These are phyloP conservation scores for Plasmodium malariae DNA, from an alignment of 169 alveolate species.

Conservation along the genomic window DNA sequence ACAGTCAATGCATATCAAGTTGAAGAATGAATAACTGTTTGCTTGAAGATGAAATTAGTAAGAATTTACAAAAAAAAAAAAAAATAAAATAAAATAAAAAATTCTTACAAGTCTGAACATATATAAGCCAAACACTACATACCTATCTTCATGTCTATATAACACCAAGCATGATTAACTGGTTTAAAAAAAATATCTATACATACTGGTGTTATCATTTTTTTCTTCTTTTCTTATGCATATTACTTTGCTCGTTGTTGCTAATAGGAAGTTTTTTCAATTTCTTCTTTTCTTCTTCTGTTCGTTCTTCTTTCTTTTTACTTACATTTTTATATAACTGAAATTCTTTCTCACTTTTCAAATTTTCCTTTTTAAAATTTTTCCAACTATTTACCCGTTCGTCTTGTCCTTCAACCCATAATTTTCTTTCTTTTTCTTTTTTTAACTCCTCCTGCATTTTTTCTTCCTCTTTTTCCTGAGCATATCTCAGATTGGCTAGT, in stretches of 20 bases:
- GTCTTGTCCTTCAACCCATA: slow-evolving; percentile 85
- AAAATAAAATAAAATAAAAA: no score
- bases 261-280: slow-evolving; percentile 43
- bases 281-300: slow-evolving; percentile 70
- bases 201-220: neutral
- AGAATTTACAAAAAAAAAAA: no score
- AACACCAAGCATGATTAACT: no score
- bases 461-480: slow-evolving; percentile 77
- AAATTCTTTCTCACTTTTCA: slow-evolving; percentile 80
- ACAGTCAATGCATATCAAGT: no score
- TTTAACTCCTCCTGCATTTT: slow-evolving; percentile 74
- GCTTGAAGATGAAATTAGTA: no score
- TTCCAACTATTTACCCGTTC: slow-evolving; percentile 86
- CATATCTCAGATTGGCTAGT: slow-evolving; percentile 86
- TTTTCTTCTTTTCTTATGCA: slow-evolving; percentile 40
- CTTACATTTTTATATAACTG: slow-evolving; percentile 78
- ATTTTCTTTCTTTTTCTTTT: slow-evolving; percentile 81
- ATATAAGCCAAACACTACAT: no score
- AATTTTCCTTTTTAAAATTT: slow-evolving; percentile 80
- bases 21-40: no score
- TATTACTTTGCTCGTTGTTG: neutral
- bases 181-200: neutral
- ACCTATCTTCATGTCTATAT: no score
- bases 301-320: slow-evolving; percentile 81
- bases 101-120: no score